Conservation (phyloP, 225 moss, liverwort and hornwort genomes). For the Physcomitrellopsis africana region DNA sequence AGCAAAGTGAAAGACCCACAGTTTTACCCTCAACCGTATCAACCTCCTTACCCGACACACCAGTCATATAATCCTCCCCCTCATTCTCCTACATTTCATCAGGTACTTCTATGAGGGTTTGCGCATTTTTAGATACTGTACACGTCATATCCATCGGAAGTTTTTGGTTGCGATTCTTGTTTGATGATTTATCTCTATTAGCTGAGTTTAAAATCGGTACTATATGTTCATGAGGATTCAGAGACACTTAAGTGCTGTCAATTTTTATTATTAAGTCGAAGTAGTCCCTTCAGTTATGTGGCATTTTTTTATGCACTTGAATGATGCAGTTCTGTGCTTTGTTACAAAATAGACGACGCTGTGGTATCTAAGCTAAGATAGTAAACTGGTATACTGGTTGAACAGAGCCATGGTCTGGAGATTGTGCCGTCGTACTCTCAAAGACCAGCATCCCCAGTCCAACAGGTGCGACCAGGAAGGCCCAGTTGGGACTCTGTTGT, state of each 20-base stretch:
- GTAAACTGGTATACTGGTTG: constrained; percentile 15
- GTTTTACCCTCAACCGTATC: constrained; percentile 54
- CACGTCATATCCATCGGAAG: background rate
- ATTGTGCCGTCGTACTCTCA: constrained; percentile 64
- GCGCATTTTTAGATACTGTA: background rate
- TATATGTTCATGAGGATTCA: background rate
- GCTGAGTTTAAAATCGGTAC: background rate
- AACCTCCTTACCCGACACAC: constrained; percentile 48
- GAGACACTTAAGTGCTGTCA: background rate
- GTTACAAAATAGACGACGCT: background rate
- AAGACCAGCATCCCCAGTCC: constrained; percentile 66
- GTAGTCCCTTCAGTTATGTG: background rate
- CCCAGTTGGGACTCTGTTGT: constrained; percentile 58
- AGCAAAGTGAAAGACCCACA: constrained; percentile 67
- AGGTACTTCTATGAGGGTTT: constrained; percentile 16
- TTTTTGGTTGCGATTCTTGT: background rate
- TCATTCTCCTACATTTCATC: constrained; percentile 56
- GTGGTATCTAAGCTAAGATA: constrained; percentile 7
- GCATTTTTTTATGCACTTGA: constrained; percentile 1
- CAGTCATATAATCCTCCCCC: constrained; percentile 56
- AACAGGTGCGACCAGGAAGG: constrained; percentile 43
- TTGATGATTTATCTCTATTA: constrained; percentile 3
- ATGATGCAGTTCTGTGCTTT: constrained; percentile 7
- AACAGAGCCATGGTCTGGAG: constrained; percentile 76
- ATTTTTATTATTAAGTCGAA: constrained; percentile 8